Evolutionary conservation across 192 early-diverging fungal species (phyloP), one percentile per base, ranked within the genome.

Genomic region (Coemansia asiatica): DNA sequence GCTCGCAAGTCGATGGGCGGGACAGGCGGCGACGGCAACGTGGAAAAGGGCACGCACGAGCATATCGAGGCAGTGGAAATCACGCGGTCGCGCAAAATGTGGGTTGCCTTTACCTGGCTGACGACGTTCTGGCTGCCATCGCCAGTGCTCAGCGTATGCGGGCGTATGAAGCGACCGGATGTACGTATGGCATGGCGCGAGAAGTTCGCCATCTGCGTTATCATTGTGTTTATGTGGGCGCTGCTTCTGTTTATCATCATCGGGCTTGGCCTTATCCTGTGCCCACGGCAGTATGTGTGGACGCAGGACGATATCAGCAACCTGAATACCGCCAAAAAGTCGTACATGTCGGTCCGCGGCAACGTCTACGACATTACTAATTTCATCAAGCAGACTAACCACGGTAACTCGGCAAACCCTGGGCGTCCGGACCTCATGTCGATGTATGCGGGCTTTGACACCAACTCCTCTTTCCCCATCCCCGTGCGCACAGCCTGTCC

Each of bases 141-240:
- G 35, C 68, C 72, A 28, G 23, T 80, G 31, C 64, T 80, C 18
- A 27, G 18, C 6, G 55, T 36, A 38, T 64, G 51, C 25, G 77
- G 77, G 1, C 82, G 89, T 31, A 94, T 97, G 93, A 93, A 90
- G 74, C 88, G 94, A 27, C 87, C 90, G 25, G 94, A 98, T 71
- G 87, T 98, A 53, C 92, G 87, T 25, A 95, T 95, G 94, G 95
- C 95, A 19, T 98, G 94, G 94, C 83, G 95, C 44, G 96, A 98
- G 76, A 98, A 98, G 76, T 81, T 92, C 6, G 86, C 89, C 0
- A 84, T 98, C 26, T 95, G 91, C 80, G 76, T 91, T 27, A 75
- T 97, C 68, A 95, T 98, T 61, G 88, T 91, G 50, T 79, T 94
- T 21, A 78, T 94, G 67, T 95, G 92, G 49, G 86, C 73, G 2